phyloP scores from a whole-genome alignment of 768 basidiomycete genomes.

The Podaxis sp. region DNA sequence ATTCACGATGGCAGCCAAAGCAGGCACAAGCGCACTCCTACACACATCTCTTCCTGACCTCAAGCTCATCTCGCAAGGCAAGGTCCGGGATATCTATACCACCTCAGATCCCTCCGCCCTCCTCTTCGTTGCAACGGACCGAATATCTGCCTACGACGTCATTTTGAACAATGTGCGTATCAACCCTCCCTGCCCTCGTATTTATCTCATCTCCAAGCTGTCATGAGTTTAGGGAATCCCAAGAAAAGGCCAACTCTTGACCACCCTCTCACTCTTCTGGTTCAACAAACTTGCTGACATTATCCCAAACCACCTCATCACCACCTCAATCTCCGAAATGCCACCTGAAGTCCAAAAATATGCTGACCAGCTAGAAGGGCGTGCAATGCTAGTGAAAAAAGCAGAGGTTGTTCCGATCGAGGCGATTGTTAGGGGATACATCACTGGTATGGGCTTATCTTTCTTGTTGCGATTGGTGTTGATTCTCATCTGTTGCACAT shows the following conservation, averaged over 20 bases:
- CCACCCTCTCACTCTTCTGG: slow-evolving; percentile 93
- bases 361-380: slow-evolving; percentile 72
- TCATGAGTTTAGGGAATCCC: slow-evolving; percentile 77
- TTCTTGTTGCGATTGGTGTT: neutral
- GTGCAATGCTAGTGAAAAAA: slow-evolving; percentile 89
- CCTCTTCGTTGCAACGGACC: slow-evolving; percentile 92
- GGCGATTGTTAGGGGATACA: slow-evolving; percentile 93
- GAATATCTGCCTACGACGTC: slow-evolving; percentile 97
- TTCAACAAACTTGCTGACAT: slow-evolving; percentile 78
- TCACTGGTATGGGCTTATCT: slow-evolving; percentile 64
- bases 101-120: slow-evolving; percentile 69
- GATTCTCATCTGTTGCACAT: slow-evolving; percentile 1
- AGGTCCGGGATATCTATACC: slow-evolving; percentile 94
- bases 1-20: neutral
- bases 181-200: neutral
- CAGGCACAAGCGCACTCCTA: neutral
- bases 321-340: slow-evolving; percentile 76
- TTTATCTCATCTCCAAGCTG: neutral
- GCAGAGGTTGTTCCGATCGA: slow-evolving; percentile 90
- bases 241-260: slow-evolving; percentile 87
- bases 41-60: slow-evolving; percentile 46
- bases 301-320: slow-evolving; percentile 89
- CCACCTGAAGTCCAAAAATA: slow-evolving; percentile 76
- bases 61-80: slow-evolving; percentile 79
- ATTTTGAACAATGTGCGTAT: slow-evolving; percentile 84